These are phyloP conservation scores for Sungouiozyma ichnusensis DNA, from an alignment of 805 yeast genomes.

Conservation along the genomic window DNA sequence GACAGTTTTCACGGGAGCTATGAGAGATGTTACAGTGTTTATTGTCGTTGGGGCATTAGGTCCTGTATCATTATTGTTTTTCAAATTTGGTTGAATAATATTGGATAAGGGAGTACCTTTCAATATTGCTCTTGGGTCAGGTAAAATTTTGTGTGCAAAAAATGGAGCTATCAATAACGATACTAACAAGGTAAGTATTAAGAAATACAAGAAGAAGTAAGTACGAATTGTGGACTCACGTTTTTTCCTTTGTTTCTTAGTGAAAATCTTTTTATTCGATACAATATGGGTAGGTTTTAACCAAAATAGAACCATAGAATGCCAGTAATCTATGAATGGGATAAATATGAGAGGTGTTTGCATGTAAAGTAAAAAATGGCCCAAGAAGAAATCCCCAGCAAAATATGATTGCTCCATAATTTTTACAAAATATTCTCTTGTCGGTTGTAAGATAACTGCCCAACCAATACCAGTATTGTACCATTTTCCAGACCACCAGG, in stretches of 20 bases:
- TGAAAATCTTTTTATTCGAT: slow-evolving; percentile 29
- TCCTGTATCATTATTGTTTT: slow-evolving; percentile 61
- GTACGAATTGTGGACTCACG: slow-evolving; percentile 34
- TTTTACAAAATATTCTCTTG: slow-evolving; percentile 54
- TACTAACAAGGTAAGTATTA: slow-evolving; percentile 32
- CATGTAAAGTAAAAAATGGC: slow-evolving; percentile 45
- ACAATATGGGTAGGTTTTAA: slow-evolving; percentile 40
- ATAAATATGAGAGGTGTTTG: slow-evolving; percentile 53
- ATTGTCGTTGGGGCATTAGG: slow-evolving; percentile 40
- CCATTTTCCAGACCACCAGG: slow-evolving; percentile 82
- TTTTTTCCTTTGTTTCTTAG: slow-evolving; percentile 30
- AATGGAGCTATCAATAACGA: slow-evolving; percentile 40
- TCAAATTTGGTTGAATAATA: slow-evolving; percentile 48
- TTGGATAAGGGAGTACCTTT: slow-evolving; percentile 26
- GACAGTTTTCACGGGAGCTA: slow-evolving; percentile 27
- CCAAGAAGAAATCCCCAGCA: slow-evolving; percentile 51
- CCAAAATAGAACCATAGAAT: slow-evolving; percentile 60
- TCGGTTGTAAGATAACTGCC: slow-evolving; percentile 49
- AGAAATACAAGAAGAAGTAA: slow-evolving; percentile 39
- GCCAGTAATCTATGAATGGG: slow-evolving; percentile 58
- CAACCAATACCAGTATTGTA: slow-evolving; percentile 50
- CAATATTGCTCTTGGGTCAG: slow-evolving; percentile 17
- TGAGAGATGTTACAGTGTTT: slow-evolving; percentile 30
- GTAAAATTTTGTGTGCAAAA: slow-evolving; percentile 26
- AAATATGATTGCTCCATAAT: slow-evolving; percentile 56